phyloP scores from a whole-genome alignment of 2,329 filamentous ascomycete species.

The Aspergillus floridensis region DNA sequence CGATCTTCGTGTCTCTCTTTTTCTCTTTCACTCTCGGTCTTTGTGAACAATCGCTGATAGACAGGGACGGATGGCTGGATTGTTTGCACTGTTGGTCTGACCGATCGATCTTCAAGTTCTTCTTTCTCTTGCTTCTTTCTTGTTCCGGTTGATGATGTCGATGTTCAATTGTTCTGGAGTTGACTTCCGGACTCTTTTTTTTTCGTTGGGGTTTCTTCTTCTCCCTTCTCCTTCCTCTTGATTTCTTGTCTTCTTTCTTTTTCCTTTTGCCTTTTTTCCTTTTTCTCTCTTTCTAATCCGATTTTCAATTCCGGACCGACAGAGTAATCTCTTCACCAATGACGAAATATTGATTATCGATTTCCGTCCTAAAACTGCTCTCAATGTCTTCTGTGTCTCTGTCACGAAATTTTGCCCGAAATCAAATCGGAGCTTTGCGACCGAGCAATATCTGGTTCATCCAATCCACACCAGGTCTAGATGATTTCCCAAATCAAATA shows the following conservation, averaged over 20 bases:
- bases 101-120: background rate
- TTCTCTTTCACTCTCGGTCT: no score
- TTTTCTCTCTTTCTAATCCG: background rate
- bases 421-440: constrained; percentile 6
- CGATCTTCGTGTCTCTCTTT: background rate
- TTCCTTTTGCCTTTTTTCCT: constrained; percentile 1
- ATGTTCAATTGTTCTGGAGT: background rate
- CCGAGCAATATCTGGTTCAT: constrained; percentile 10
- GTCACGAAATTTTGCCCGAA: constrained; percentile 3
- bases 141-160: background rate
- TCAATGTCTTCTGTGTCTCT: background rate
- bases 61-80: background rate
- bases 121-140: background rate
- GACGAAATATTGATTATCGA: constrained; percentile 5
- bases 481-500: constrained; percentile 1
- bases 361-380: background rate
- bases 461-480: constrained; percentile 8
- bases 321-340: background rate
- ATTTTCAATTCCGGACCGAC: background rate
- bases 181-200: background rate
- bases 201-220: background rate
- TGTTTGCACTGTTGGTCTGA: background rate
- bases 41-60: background rate
- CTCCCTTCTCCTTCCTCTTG: background rate
- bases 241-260: background rate